phyloP scores from a whole-genome alignment of 139 green algal species.

The Cymbomonas tetramitiformis region DNA sequence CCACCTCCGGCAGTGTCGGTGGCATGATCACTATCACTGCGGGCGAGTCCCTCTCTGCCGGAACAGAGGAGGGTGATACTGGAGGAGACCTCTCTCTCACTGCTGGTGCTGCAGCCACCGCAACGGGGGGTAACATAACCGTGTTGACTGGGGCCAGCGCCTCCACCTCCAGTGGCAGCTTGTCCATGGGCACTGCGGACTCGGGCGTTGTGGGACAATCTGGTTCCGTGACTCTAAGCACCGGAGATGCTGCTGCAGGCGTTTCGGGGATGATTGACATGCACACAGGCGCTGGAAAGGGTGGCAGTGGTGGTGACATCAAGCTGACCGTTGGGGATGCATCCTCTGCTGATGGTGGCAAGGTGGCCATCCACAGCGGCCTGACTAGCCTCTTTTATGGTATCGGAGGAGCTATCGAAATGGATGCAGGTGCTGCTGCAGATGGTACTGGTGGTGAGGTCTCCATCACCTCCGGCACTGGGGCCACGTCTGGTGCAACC shows the following conservation, averaged over 20 bases:
- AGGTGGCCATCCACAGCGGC: too few species aligned
- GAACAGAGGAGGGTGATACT: neutral
- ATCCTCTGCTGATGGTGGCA: conserved; percentile 5
- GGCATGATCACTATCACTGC: neutral
- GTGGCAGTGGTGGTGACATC: neutral
- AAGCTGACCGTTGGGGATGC: neutral
- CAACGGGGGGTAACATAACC: neutral
- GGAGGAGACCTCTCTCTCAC: neutral
- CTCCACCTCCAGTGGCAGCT: neutral
- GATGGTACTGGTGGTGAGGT: too few species aligned
- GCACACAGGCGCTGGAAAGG: neutral
- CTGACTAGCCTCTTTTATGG: too few species aligned
- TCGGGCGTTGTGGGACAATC: conserved; percentile 2
- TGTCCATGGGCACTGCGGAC: neutral
- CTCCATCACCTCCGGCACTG: too few species aligned
- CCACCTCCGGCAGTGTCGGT: too few species aligned
- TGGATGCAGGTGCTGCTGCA: too few species aligned
- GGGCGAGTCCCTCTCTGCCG: too few species aligned
- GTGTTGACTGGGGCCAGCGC: neutral
- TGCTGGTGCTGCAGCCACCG: neutral
- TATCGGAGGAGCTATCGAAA: too few species aligned
- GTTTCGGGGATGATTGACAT: conserved; percentile 1
- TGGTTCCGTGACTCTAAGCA: conserved; percentile 4
- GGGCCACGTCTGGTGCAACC: too few species aligned
- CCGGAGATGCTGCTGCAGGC: neutral